Base-by-base conservation (phyloP, 1,284 basidiomycete species). In the Fomitopsis betulina region DNA sequence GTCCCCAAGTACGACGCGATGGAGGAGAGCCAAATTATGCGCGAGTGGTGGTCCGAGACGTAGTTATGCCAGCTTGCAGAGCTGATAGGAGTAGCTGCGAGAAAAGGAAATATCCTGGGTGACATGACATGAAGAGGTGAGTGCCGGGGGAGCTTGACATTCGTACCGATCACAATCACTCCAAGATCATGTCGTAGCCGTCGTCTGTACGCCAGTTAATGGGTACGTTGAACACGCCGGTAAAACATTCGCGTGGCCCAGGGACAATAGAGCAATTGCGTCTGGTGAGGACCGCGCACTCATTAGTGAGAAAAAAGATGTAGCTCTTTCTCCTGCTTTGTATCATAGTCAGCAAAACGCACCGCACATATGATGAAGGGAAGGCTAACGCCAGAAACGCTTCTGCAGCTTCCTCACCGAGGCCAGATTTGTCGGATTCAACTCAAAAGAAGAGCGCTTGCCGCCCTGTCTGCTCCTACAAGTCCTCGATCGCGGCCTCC, bases 171-270 rank as follows among this genome's bases (percentile, higher is more conserved):
- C 30, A 78, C 75, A 65, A 87, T 87, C 8, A 82, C 84, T 0
- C 84, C 85, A 56, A 85, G 62, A 84, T 82, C 2, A 85, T 67
- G 49, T 86, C 82, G 63, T 83, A 84, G 1, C 81, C 82, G 58
- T 88, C 78, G 21, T 70, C 70, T 0, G 84, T 85, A 39, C 76
- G 58, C 58, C 70, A 59, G 5, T 79, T 75, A 8, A 76, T 62
- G 1, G 81, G 78, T 2, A 75, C 72, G 0, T 68, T 63, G 81
- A 86, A 83, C 10, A 89, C 76, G 5, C 85, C 86, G 2, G 83
- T 86, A 17, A n/a, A 30, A 12, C 2, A 30, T 63, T 52, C 27
- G 27, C 27, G 27, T 30, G 27, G 27, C 27, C 27, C 27, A 8
- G 27, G 27, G 27, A 5, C 27, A 30, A 30, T 30, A 30, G 27